phyloP scores from a whole-genome alignment of 2,329 filamentous ascomycete genomes.

The Clarireedia hainanense region DNA sequence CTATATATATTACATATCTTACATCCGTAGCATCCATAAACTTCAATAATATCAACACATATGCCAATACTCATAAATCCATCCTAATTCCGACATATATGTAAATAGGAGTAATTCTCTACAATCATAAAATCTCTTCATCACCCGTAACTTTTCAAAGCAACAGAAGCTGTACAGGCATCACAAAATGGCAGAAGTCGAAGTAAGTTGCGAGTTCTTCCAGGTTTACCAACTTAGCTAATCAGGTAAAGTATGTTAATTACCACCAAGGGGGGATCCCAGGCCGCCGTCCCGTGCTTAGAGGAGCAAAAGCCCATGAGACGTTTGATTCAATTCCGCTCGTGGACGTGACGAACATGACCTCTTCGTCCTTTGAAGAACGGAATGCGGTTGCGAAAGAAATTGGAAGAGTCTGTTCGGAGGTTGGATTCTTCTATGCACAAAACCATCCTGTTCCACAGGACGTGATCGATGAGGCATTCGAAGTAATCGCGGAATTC shows the following conservation, averaged over 20 bases:
- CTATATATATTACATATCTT: too few species aligned
- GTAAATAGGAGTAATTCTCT: background rate
- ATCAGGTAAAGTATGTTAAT: constrained; percentile 6
- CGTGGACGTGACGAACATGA: background rate
- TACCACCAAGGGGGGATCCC: background rate
- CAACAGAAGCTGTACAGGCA: background rate
- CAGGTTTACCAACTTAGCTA: background rate
- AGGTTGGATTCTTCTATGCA: background rate
- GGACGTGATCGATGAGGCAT: background rate
- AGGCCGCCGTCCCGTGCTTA: background rate
- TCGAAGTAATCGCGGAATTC: background rate
- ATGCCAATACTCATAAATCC: too few species aligned
- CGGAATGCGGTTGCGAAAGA: background rate
- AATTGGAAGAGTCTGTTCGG: background rate
- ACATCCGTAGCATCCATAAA: too few species aligned
- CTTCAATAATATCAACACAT: too few species aligned
- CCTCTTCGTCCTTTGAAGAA: background rate
- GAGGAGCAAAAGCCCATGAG: background rate
- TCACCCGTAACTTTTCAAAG: background rate
- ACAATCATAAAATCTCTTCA: background rate
- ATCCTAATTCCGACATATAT: background rate
- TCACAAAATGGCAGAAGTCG: background rate
- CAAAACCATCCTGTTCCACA: background rate
- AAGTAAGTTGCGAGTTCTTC: background rate
- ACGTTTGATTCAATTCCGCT: background rate